Conservation (phyloP, 495 filamentous ascomycete species). For the Neurospora sp. region DNA sequence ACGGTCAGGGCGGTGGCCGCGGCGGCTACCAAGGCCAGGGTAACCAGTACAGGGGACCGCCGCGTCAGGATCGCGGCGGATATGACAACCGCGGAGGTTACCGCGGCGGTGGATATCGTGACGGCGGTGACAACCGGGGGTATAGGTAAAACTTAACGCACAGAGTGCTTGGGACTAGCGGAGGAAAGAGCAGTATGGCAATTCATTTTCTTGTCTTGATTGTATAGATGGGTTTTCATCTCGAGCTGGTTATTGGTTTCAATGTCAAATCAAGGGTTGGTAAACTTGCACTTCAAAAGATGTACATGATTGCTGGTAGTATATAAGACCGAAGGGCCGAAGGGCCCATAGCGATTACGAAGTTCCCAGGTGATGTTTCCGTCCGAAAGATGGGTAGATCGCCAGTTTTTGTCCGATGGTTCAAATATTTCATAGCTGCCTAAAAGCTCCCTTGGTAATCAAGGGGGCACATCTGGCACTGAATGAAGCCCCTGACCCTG, state of each 20-base stretch:
- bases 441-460: not conserved
- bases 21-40: constrained; percentile 11
- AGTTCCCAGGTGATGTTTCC: not conserved
- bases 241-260: not conserved
- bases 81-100: constrained; percentile 3
- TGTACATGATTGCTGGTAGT: not conserved
- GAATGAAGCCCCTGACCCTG: not conserved
- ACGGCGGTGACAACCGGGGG: constrained; percentile 1
- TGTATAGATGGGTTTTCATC: not conserved
- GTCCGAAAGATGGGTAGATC: not conserved
- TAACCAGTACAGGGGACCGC: constrained; percentile 3
- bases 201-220: not conserved
- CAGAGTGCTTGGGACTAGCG: not conserved
- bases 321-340: not conserved
- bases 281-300: not conserved
- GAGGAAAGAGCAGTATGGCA: not conserved
- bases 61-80: constrained; percentile 2
- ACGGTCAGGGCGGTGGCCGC: constrained; percentile 9
- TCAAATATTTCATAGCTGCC: not conserved
- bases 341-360: not conserved
- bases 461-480: not conserved
- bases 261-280: not conserved
- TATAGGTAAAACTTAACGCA: not conserved
- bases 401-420: not conserved
- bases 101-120: constrained; percentile 3